phyloP scores from a whole-genome alignment of 352 stramenopile genomes.

The Globisporangium barbulae region DNA sequence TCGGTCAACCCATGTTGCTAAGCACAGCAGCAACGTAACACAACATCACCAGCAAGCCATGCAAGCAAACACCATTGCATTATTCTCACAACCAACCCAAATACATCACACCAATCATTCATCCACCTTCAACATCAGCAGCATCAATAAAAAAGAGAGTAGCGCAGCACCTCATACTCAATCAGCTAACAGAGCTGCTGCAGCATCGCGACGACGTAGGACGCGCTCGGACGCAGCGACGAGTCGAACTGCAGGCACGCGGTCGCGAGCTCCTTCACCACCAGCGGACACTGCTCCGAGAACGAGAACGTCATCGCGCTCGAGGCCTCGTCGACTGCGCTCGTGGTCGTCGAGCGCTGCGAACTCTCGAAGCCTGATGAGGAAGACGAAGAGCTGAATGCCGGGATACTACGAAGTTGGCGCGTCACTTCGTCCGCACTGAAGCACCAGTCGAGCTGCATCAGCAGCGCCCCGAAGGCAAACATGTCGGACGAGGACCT shows the following conservation, averaged over 20 bases:
- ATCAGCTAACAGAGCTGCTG: conserved; percentile 23
- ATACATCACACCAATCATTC: not conserved
- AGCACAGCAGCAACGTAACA: not conserved
- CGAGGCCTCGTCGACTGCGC: conserved; percentile 22
- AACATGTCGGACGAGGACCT: conserved; percentile 68
- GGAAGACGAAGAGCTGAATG: not conserved
- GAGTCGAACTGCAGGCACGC: conserved; percentile 72
- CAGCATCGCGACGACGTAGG: conserved; percentile 76
- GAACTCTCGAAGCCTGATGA: conserved; percentile 27
- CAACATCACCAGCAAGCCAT: not conserved
- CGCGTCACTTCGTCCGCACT: conserved; percentile 63
- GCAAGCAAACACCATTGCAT: conserved; percentile 15
- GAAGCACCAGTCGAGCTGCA: conserved; percentile 53
- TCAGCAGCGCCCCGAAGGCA: conserved; percentile 63
- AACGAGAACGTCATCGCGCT: conserved; percentile 68
- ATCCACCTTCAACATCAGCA: not conserved
- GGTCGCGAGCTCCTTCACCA: conserved; percentile 51
- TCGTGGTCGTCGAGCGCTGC: conserved; percentile 29
- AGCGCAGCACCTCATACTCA: not conserved
- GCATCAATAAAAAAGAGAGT: conserved; percentile 7
- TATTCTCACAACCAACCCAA: conserved; percentile 5
- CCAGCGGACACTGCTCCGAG: conserved; percentile 53
- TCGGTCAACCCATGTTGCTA: not conserved
- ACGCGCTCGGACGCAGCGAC: conserved; percentile 61
- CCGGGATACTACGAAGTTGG: conserved; percentile 36